phyloP scores from a whole-genome alignment of 306 rosid species.

The Glycine latifolia region DNA sequence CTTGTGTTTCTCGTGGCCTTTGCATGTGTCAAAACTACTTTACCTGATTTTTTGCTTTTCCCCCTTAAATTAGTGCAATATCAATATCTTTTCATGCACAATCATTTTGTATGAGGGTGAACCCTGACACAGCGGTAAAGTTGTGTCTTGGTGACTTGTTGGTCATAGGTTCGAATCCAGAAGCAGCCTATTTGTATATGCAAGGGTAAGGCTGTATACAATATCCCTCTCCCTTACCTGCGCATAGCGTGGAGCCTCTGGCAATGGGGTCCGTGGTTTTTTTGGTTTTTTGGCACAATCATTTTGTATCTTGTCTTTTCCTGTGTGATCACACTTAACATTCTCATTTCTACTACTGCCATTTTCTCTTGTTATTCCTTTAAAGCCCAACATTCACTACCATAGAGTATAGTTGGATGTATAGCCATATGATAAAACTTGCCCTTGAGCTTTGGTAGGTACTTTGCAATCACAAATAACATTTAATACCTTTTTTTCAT shows the following conservation, averaged over 20 bases:
- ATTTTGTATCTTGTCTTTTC: not conserved
- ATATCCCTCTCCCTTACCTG: too few relatives aligned
- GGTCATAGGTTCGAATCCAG: too few relatives aligned
- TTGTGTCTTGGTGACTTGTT: too few relatives aligned
- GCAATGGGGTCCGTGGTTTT: too few relatives aligned
- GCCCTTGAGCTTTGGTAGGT: not conserved
- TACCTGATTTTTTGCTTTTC: not conserved
- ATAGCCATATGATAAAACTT: not conserved
- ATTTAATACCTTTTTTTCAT: not conserved
- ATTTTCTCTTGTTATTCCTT: not conserved
- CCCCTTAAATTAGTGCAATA: not conserved
- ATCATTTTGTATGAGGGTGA: not conserved
- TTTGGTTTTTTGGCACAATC: too few relatives aligned
- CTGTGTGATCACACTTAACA: not conserved
- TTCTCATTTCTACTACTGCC: not conserved
- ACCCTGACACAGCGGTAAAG: too few relatives aligned
- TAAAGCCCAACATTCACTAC: not conserved
- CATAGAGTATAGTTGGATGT: not conserved
- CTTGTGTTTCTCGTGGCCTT: not conserved
- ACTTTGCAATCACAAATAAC: not conserved
- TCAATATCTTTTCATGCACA: not conserved
- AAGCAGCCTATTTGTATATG: too few relatives aligned
- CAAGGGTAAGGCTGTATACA: too few relatives aligned
- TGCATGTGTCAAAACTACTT: not conserved
- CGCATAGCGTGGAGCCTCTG: too few relatives aligned